Conservation (phyloP, 495 filamentous ascomycete species). For the Umbilicaria muhlenbergii region DNA sequence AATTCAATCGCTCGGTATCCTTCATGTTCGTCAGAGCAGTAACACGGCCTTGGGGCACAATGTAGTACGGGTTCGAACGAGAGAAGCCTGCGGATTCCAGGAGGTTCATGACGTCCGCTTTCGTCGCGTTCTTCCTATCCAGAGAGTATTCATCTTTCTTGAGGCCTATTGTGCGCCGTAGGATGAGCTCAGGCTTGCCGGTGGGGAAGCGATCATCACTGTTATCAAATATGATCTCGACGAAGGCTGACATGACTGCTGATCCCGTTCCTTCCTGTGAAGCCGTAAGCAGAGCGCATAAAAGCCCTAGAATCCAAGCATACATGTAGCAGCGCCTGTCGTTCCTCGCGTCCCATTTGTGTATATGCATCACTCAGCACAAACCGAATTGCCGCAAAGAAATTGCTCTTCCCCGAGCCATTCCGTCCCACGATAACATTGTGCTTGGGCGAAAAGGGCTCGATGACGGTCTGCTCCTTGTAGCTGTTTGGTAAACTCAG, state of each 20-base stretch:
- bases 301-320: slow-evolving; percentile 6
- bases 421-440: slow-evolving; percentile 99
- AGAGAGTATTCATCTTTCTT: slow-evolving; percentile 99
- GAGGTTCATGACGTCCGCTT: slow-evolving; percentile 86
- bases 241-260: slow-evolving; percentile 96
- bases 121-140: slow-evolving; percentile 90
- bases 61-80: slow-evolving; percentile 96
- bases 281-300: slow-evolving; percentile 12
- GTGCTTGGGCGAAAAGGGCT: slow-evolving; percentile 93
- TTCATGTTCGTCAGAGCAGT: slow-evolving; percentile 98
- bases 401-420: slow-evolving; percentile 98
- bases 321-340: slow-evolving; percentile 80
- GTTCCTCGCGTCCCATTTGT: slow-evolving; percentile 90
- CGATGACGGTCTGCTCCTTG: slow-evolving; percentile 97
- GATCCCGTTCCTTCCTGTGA: slow-evolving; percentile 79
- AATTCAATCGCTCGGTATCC: slow-evolving; percentile 69
- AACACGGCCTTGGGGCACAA: slow-evolving; percentile 92
- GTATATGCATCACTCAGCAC: slow-evolving; percentile 96
- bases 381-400: slow-evolving; percentile 98
- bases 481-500: slow-evolving; percentile 42
- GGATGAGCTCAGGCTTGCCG: slow-evolving; percentile 73
- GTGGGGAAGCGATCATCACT: slow-evolving; percentile 91
- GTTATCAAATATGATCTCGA: slow-evolving; percentile 98
- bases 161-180: slow-evolving; percentile 84
- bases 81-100: slow-evolving; percentile 95